Evolutionary conservation across 192 early-diverging fungal species (phyloP), one percentile per base, ranked within the genome.

Genomic region (Coemansia asiatica): DNA sequence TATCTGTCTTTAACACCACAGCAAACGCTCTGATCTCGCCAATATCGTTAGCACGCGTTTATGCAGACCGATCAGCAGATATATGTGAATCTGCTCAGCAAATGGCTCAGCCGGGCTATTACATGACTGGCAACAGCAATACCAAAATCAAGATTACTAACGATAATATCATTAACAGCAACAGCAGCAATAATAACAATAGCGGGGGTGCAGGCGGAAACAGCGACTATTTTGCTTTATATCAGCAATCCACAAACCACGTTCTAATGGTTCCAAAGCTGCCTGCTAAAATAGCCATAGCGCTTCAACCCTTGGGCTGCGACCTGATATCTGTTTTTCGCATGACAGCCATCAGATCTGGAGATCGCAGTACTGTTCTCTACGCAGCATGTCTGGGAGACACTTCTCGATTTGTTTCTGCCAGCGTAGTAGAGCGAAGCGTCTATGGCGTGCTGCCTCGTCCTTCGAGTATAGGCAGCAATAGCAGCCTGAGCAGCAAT

Each of bases 341-440:
- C 48, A 81, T 81, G 78, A 15, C 58, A 6, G 19, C 40, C 13
- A 55, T 69, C 33, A 35, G 27, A 27, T 69, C 72, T 10, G 8
- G 68, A 1, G 68, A 69, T 29, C 66, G 61, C 27, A 63, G 56
- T 31, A 65, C 72, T 2, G 13, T 63, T n/a, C 66, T 81, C 3
- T 60, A 72, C 49, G 68, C 69, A 3, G 56, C 66, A 8, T 81
- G 72, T 25, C 47, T 81, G 4, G 72, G 78, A 35, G 78, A 81
- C 31, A 66, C 66, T 22, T 36, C 61, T 27, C 46, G 60, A 15
- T 74, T 63, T 33, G 66, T 49, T 0, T 62, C 72, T 0, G 56
- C 35, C 6, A 53, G 28, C 10, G 56, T 60, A 3, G 66, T 81
- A 1, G 69, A 72, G 19, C 64, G 69, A 12, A 56, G 63, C 27